Percentiles rank a stretch among this genome's conserved stretches.
These are phyloP conservation scores for Wickerhamomyces sp. DNA, from an alignment of 1,139 yeast species.

Conservation along the genomic window DNA sequence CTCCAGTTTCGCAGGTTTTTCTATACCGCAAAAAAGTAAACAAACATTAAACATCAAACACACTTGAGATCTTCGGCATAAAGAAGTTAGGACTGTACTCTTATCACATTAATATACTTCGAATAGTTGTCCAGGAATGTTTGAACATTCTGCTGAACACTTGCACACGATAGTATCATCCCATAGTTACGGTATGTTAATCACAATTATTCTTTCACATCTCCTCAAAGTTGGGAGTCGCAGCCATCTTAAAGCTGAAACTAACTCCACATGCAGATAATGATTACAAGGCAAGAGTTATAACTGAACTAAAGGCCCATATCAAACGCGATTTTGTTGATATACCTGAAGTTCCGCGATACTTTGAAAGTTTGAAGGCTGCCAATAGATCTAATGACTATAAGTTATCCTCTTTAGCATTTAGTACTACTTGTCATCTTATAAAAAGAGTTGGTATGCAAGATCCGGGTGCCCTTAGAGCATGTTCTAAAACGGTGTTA, in stretches of 20 bases:
- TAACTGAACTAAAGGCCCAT: slow-evolving; percentile 57
- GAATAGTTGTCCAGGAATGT: no score
- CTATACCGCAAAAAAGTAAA: not conserved
- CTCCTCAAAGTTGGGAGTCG: no score
- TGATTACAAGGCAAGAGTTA: slow-evolving; percentile 35
- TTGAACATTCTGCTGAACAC: slow-evolving; percentile 15
- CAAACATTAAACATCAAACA: not conserved
- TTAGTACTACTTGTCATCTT: slow-evolving; percentile 70
- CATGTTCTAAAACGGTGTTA: slow-evolving; percentile 44
- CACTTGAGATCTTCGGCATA: not conserved
- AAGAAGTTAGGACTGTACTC: not conserved
- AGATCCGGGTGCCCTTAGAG: slow-evolving; percentile 50
- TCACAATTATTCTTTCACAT: no score
- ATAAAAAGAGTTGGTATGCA: slow-evolving; percentile 76
- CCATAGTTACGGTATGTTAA: slow-evolving; percentile 11
- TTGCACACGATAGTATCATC: slow-evolving; percentile 10
- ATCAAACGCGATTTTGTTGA: slow-evolving; percentile 66
- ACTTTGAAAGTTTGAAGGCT: slow-evolving; percentile 51
- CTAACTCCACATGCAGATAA: slow-evolving; percentile 11
- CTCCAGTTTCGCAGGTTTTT: not conserved
- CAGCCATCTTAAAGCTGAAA: not conserved
- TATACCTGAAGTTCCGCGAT: slow-evolving; percentile 45
- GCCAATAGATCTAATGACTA: slow-evolving; percentile 41
- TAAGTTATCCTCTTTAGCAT: slow-evolving; percentile 45
- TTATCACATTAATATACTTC: no score